Evolutionary conservation across 148 eudicot genomes (phyloP), one percentile per base, ranked within the genome.

Genomic region (Nepenthes gracilis): DNA sequence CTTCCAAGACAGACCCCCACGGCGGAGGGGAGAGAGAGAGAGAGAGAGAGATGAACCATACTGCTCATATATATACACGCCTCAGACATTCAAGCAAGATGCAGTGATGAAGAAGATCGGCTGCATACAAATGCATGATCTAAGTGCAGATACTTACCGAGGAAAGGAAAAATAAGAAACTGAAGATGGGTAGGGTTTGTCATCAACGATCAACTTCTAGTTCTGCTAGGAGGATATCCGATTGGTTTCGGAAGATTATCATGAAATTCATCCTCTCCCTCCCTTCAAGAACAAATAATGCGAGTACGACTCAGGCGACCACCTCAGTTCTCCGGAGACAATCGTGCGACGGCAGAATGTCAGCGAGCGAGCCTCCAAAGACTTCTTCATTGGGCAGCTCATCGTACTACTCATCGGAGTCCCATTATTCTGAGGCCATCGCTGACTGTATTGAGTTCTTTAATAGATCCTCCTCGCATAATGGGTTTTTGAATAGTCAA

Each of bases 381-480:
- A 71, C 74, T 35, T 23, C 23, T 23, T 82, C 83, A 36, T 82
- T 77, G 72, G 76, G 72, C 61, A 52, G 55, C 32, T 45, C 40
- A 2, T 72, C 67, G 2, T 76, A 82, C 55, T 76, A 76, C 68
- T 70, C 86, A 2, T 67, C 83, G 1, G 74, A 58, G 60, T 73
- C 81, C 0, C 83, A 79, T 59, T 76, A 82, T 36, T 68, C 78
- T 14, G 86, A 82, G 62, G 86, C 86, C 33, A 82, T 82, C 71
- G 78, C 77, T 14, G 83, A 82, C 59, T 82, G 86, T 59, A 82
- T 82, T 55, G 86, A 82, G 81, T 82, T 82, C 56, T 70, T 82
- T 35, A 82, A 82, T 56, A 82, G 68, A 59, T 82, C 82, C 1
- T 72, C 52, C 2, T 10, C 78, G 0, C 70, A 74, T 8, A 67